Evolutionary conservation across 2,329 filamentous ascomycete genomes (phyloP).

Genomic region (Elsinoe australis): DNA sequence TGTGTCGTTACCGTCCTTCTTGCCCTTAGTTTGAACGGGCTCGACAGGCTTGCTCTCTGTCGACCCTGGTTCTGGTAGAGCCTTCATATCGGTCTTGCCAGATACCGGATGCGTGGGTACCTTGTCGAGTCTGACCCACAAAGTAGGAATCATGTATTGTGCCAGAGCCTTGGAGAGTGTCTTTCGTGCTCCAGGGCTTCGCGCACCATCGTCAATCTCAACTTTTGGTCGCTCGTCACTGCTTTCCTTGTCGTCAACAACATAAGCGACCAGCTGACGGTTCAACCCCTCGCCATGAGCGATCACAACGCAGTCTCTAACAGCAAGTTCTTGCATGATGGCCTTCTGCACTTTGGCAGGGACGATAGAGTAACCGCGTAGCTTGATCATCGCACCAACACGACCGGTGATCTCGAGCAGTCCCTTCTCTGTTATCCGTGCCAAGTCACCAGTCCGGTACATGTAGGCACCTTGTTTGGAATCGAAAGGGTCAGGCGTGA

Average conservation of each 20-base stretch:
- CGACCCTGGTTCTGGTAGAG: constrained; percentile 57
- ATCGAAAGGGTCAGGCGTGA: constrained; percentile 59
- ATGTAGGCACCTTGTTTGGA: constrained; percentile 54
- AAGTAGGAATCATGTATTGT: constrained; percentile 73
- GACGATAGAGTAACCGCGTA: constrained; percentile 70
- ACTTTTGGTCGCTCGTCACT: constrained; percentile 52
- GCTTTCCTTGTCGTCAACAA: constrained; percentile 59
- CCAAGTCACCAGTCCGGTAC: constrained; percentile 68
- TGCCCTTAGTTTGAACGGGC: constrained; percentile 27
- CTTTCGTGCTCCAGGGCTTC: constrained; percentile 61
- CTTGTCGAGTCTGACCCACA: constrained; percentile 66
- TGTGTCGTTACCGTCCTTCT: constrained; percentile 51
- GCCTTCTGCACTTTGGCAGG: constrained; percentile 68
- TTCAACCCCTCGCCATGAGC: constrained; percentile 70
- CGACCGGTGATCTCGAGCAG: constrained; percentile 68
- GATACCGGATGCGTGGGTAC: constrained; percentile 71
- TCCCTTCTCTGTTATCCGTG: constrained; percentile 58
- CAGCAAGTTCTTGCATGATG: constrained; percentile 61
- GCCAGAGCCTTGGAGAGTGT: constrained; percentile 60
- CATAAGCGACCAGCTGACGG: constrained; percentile 66
- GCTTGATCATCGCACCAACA: constrained; percentile 73
- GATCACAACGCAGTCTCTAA: constrained; percentile 63
- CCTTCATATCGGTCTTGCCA: constrained; percentile 68
- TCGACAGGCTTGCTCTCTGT: constrained; percentile 31
- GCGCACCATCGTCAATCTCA: constrained; percentile 61